Conservation (phyloP, 176 grass and related monocot species). For the Zizania latifolia region DNA sequence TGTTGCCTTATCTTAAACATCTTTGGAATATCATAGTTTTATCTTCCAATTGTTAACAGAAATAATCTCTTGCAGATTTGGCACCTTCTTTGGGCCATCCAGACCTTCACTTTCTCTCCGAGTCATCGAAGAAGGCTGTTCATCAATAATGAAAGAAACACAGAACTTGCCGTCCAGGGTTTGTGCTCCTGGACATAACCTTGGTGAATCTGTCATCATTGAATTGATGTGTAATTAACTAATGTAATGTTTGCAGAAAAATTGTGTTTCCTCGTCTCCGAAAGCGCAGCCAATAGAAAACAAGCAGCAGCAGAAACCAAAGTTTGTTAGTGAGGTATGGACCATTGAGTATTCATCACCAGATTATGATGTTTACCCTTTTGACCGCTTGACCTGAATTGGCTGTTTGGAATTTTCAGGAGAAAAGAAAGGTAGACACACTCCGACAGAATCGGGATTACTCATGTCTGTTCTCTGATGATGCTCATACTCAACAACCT, state of each 20-base stretch:
- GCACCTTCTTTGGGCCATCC: slow-evolving; percentile 81
- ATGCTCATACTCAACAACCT: slow-evolving; percentile 35
- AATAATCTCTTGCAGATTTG: too few species aligned
- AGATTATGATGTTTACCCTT: not conserved
- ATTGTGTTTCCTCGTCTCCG: slow-evolving; percentile 7
- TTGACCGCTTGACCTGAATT: slow-evolving; percentile 2
- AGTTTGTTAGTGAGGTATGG: slow-evolving; percentile 52
- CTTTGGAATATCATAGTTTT: too few species aligned
- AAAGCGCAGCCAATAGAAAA: slow-evolving; percentile 5
- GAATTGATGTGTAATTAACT: not conserved
- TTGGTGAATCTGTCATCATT: not conserved
- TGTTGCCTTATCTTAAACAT: not conserved
- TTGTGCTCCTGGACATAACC: not conserved
- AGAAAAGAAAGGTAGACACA: slow-evolving; percentile 62
- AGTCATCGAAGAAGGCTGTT: slow-evolving; percentile 67
- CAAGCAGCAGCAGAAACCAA: slow-evolving; percentile 31
- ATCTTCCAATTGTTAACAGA: too few species aligned
- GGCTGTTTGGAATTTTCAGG: slow-evolving; percentile 26
- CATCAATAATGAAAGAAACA: too few species aligned
- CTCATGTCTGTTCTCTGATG: slow-evolving; percentile 75
- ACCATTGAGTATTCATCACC: not conserved
- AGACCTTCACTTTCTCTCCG: slow-evolving; percentile 51
- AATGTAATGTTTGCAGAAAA: slow-evolving; percentile 33
- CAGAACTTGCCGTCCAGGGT: too few species aligned
- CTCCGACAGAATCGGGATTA: slow-evolving; percentile 68